Evolutionary conservation across 1,284 basidiomycete species (phyloP).

Genomic region (Sutorius eximius): DNA sequence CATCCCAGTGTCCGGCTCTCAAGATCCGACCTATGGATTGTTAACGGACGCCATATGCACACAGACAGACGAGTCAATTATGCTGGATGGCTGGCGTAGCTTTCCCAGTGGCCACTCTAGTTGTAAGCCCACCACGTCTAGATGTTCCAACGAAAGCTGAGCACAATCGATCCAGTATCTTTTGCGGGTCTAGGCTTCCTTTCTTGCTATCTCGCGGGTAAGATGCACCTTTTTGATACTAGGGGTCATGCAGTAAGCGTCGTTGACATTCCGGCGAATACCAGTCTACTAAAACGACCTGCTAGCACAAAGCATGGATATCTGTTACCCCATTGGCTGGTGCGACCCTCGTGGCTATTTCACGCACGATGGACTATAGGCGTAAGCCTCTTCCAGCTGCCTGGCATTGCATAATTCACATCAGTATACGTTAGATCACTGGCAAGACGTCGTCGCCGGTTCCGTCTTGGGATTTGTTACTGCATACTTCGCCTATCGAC

Average conservation of each 20-base stretch:
- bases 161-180: conserved; percentile 54
- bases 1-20: conserved; percentile 64
- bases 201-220: conserved; percentile 86
- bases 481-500: conserved; percentile 80
- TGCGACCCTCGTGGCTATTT: conserved; percentile 86
- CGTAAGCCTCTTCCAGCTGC: conserved; percentile 49
- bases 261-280: not conserved
- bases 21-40: conserved; percentile 74
- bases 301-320: conserved; percentile 79
- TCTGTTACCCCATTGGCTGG: conserved; percentile 74
- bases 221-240: conserved; percentile 87
- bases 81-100: conserved; percentile 88
- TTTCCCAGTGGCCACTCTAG: conserved; percentile 94
- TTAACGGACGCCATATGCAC: conserved; percentile 81
- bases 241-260: conserved; percentile 71
- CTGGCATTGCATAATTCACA: conserved; percentile 1
- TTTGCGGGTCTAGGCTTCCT: conserved; percentile 94
- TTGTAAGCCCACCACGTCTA: conserved; percentile 43
- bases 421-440: conserved; percentile 60
- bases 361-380: conserved; percentile 87
- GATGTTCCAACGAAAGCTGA: conserved; percentile 2
- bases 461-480: conserved; percentile 71
- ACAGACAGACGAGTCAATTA: conserved; percentile 52
- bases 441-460: conserved; percentile 87
- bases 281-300: conserved; percentile 1